Evolutionary conservation across 202 grass and related monocot species (phyloP), one percentile per base, ranked within the genome.

Genomic region (Musa balbisiana): DNA sequence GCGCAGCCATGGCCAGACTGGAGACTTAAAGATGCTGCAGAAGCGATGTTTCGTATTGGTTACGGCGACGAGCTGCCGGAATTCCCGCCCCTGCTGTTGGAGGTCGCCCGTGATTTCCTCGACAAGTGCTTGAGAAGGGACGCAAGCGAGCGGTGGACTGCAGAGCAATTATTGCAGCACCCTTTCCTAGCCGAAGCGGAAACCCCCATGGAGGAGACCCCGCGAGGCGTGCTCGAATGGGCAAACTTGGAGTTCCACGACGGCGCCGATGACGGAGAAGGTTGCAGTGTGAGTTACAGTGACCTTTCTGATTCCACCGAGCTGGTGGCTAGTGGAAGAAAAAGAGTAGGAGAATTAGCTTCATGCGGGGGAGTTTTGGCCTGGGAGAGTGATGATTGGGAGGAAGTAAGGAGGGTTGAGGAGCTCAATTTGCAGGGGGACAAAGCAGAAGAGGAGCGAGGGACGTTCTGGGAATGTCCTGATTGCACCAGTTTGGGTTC

Each of bases 71-170:
- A 83, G 55, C 80, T 81, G 19, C 94, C 94, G 2, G 82, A 89
- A 72, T 73, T 84, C 54, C 90, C 94, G 5, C 50, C 51, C 13
- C 27, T 49, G 11, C 27, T 89, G 0, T 93, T 91, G 0, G 77
- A 98, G 17, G 50, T 80, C 10, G 87, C 83, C 55, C 55, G 66
- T 2, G 90, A 98, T 73, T 98, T 98, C 76, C 83, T 98, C 78
- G 88, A 87, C 83, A 91, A 82, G 80, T 98, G 94, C 78, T 86
- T 98, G 81, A 82, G 83, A 19, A 84, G 66, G 9, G 85, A 92
- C 71, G 74, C 86, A 11, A 83, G 51, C 16, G 85, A 98, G 74
- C 80, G 94, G 43, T 98, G 91, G 94, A 86, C 52, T 54, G 84
- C 82, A 68, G 88, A 89, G 72, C 87, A 86, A 67, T 82, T 98